These are phyloP conservation scores for Pichia sp. DNA, from an alignment of 1,139 yeast species.

Conservation along the genomic window DNA sequence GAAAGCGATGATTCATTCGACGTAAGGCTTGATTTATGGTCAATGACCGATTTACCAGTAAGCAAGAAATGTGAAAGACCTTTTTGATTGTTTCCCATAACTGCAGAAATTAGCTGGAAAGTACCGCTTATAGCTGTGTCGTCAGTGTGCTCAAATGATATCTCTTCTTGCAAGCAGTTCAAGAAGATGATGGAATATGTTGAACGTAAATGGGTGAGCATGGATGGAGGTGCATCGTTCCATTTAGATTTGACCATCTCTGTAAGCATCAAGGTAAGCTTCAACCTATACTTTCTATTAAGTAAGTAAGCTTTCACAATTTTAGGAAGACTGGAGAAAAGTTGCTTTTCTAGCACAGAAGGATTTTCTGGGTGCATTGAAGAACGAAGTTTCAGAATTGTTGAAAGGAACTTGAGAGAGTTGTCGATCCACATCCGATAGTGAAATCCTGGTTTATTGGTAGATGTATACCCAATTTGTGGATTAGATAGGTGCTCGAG, in stretches of 20 bases:
- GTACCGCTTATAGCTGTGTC: conserved; percentile 49
- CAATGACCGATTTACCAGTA: conserved; percentile 40
- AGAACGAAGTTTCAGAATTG: too few relatives aligned
- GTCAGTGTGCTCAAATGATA: conserved; percentile 54
- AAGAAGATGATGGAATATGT: conserved; percentile 54
- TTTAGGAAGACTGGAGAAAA: conserved; percentile 50
- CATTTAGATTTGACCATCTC: conserved; percentile 57
- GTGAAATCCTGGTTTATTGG: conserved; percentile 1
- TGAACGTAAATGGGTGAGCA: conserved; percentile 73
- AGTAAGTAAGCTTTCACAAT: conserved; percentile 56
- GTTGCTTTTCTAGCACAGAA: conserved; percentile 55
- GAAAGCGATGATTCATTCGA: conserved; percentile 31
- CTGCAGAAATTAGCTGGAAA: conserved; percentile 69
- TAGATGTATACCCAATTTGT: neutral
- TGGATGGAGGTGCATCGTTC: conserved; percentile 60
- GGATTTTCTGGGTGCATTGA: too few relatives aligned
- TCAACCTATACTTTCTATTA: conserved; percentile 40
- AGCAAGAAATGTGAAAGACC: conserved; percentile 75
- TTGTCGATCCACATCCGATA: conserved; percentile 37
- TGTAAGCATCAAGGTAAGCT: conserved; percentile 52
- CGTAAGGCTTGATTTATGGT: conserved; percentile 26
- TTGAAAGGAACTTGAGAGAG: conserved; percentile 33
- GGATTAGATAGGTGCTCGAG: conserved; percentile 39
- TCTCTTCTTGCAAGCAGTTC: conserved; percentile 50
- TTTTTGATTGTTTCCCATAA: conserved; percentile 74